A percentile compares a stretch with the other conserved stretches of the same genome.
These are phyloP conservation scores for Anthoceros angustus DNA, from an alignment of 225 moss, liverwort and hornwort species.

Conservation along the genomic window DNA sequence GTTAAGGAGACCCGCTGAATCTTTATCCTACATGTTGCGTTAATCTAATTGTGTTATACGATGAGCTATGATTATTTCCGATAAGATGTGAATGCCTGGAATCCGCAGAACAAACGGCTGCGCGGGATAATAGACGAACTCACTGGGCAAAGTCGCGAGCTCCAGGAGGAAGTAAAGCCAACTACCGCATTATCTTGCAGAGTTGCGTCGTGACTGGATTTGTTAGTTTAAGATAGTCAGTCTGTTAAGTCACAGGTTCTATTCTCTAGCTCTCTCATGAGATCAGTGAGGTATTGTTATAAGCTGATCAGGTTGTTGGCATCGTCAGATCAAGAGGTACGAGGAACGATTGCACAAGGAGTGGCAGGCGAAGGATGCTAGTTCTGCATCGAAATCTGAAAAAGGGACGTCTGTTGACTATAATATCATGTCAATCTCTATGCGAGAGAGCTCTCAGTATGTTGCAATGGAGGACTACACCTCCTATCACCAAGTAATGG, in stretches of 20 bases:
- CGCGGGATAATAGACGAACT: slow-evolving; percentile 17
- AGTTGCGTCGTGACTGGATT: too few relatives aligned
- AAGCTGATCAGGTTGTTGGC: too few relatives aligned
- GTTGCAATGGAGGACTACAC: background rate
- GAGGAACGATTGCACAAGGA: background rate
- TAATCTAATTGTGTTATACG: background rate
- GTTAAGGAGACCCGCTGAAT: too few relatives aligned
- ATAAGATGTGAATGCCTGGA: background rate
- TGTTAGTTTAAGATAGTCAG: too few relatives aligned
- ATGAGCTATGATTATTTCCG: background rate
- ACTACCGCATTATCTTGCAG: too few relatives aligned
- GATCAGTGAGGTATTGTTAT: too few relatives aligned
- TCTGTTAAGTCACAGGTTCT: too few relatives aligned
- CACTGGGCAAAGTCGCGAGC: slow-evolving; percentile 21
- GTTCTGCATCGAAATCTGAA: background rate
- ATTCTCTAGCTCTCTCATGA: too few relatives aligned
- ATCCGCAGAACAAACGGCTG: slow-evolving; percentile 19
- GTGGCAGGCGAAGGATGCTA: background rate
- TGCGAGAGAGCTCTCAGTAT: background rate
- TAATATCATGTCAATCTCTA: background rate
- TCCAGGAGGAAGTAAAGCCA: slow-evolving; percentile 19
- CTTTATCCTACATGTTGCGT: background rate
- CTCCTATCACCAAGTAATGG: background rate
- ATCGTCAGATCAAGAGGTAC: background rate
- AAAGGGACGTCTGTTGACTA: background rate